Conservation (phyloP, 2,329 filamentous ascomycete genomes). For the Xylariales sp. region DNA sequence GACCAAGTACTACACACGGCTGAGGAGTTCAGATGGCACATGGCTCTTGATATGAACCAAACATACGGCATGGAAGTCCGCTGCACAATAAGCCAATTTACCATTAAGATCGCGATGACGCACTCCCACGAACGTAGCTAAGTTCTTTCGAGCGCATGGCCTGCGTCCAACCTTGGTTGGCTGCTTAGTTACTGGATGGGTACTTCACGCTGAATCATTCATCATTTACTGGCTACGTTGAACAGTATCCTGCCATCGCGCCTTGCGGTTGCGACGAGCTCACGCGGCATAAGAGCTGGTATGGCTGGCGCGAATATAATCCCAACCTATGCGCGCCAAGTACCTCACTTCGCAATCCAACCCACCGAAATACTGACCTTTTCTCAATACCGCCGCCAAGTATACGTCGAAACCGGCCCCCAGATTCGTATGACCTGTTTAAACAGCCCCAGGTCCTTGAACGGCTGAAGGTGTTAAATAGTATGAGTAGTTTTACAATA, state of each 20-base stretch:
- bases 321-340: conserved; percentile 33
- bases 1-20: conserved; percentile 29
- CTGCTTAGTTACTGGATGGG: conserved; percentile 26
- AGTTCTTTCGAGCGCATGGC: too few relatives aligned
- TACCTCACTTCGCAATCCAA: conserved; percentile 33
- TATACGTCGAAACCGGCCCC: conserved; percentile 30
- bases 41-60: conserved; percentile 13
- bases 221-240: conserved; percentile 24
- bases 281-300: conserved; percentile 22
- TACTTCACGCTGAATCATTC: conserved; percentile 22
- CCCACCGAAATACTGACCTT: conserved; percentile 19
- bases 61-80: conserved; percentile 9
- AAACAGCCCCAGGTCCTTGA: conserved; percentile 20
- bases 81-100: conserved; percentile 27
- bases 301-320: conserved; percentile 32
- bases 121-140: conserved; percentile 23
- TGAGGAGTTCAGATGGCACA: conserved; percentile 22
- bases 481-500: conserved; percentile 22
- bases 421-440: conserved; percentile 21
- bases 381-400: conserved; percentile 21
- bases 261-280: conserved; percentile 22
- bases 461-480: conserved; percentile 22
- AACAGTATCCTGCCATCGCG: conserved; percentile 24
- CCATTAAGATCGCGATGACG: conserved; percentile 25
- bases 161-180: too few relatives aligned